Conservation (phyloP, 2,329 filamentous ascomycete genomes). For the Venturiaceae sp. region DNA sequence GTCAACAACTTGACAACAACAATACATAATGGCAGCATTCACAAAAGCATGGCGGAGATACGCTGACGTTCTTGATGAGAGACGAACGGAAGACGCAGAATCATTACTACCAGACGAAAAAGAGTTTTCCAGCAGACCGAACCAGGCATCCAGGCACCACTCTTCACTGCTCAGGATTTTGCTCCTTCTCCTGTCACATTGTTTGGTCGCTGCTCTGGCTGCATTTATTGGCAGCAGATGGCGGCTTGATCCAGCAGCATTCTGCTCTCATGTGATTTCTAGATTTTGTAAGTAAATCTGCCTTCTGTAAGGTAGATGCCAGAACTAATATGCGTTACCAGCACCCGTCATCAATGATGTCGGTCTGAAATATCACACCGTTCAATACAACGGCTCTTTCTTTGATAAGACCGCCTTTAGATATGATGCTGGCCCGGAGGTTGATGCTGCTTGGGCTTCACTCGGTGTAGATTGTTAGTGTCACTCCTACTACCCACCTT, state of each 20-base stretch:
- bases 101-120: background rate
- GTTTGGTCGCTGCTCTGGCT: background rate
- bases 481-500: background rate
- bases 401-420: slow-evolving; percentile 45
- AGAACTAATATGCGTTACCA: slow-evolving; percentile 7
- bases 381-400: slow-evolving; percentile 48
- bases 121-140: background rate
- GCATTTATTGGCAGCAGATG: background rate
- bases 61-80: background rate
- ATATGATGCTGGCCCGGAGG: slow-evolving; percentile 37
- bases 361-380: slow-evolving; percentile 28
- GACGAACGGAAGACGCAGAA: background rate
- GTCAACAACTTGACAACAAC: background rate
- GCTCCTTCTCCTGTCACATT: background rate
- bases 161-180: background rate
- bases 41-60: background rate
- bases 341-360: slow-evolving; percentile 29
- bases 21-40: background rate
- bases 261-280: background rate
- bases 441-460: slow-evolving; percentile 47
- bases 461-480: slow-evolving; percentile 43
- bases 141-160: background rate
- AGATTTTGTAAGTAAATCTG: background rate
- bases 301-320: background rate
- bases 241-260: background rate